Evolutionary conservation across 1,284 basidiomycete genomes (phyloP), one percentile per base, ranked within the genome.

Genomic region (Microbotryum silenes-acaulis): DNA sequence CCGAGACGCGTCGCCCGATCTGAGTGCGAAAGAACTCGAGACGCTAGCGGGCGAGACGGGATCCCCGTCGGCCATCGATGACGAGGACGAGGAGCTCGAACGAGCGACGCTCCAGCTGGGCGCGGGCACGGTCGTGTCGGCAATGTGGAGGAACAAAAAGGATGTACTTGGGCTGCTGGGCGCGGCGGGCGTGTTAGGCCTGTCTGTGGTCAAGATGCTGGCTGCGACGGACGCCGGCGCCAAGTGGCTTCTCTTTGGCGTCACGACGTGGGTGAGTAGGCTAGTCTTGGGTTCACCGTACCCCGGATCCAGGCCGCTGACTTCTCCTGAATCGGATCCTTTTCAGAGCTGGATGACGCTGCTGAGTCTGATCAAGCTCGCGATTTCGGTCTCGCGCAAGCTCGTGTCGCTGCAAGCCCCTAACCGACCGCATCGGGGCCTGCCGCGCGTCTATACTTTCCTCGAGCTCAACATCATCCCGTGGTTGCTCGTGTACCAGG

Each of bases 391-490:
- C 27, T 6, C 56, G 51, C 53, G 59, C 46, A 47, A 58, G 47
- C 50, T 67, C 10, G 51, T 51, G 42, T 61, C 64, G 4, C 59
- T 68, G 16, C 60, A 60, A 12, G 60, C 62, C 37, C 63, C 68
- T 44, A 14, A 65, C 27, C 18, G 69, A 27, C 60, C 67, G 57
- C 64, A 64, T 52, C 61, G 60, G 48, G 44, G 60, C 60, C 47
- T 65, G 50, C 50, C 58, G 31, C 42, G 54, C 9, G 51, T 63
- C 44, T 67, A 69, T 56, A 54, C 51, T n/a, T 51, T 69, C 1
- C 71, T 74, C 50, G 62, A 68, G 7, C 65, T 66, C 1, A 73
- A 75, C 7, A 47, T 77, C 37, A 69, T 72, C 6, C 68, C 75
- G 0, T 68, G 49, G 46, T 69, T 77, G 59, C 64, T 74, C 3